Base-by-base conservation (phyloP, 306 rosid species). In the Vicia villosa region DNA sequence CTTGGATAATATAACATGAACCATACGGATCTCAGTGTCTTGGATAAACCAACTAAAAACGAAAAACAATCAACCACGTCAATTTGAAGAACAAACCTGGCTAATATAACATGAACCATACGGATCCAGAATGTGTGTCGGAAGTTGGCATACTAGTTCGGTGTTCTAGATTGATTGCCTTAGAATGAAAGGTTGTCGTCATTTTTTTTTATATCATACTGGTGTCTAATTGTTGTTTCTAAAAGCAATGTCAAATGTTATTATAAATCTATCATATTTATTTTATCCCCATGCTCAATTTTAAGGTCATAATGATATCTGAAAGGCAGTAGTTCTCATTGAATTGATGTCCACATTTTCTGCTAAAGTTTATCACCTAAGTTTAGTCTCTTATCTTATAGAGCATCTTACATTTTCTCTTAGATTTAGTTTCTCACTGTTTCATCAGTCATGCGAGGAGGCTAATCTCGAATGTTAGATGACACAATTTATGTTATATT, bases 271-370 rank as follows among this genome's bases (percentile, higher is more conserved):
- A 15, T 58, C 64, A 58, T n/a, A n/a, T n/a, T 32, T 8, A 4
- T 51, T 51, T 19, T 50, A 19, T 50, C 11, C 28, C 14, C 9
- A 20, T 50, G 63, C 21, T 28, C 1, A 13, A 26, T 57, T 28
- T 57, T 57, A 57, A 57, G 63, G 38, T 57, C 63, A 57, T 57
- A 28, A 14, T 26, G 63, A 56, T 13, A 15, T 38, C 28, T 56
- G 14, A 14, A 14, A 26, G n/a, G 10, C n/a, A 28, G 42, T 34
- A n/a, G 14, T 30, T 64, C 17, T 19, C 73, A 42, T 64, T n/a
- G 15, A 46, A 24, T 57, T 43, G 45, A 24, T 57, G 15, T 67
- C 9, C 47, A 24, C 22, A 59, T 59, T 19, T 66, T 75, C 17
- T 49, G 57, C 63, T 11, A 15, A 42, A 28, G 47, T 13, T 58